A percentile compares a stretch with the other conserved stretches of the same genome.
phyloP scores from a whole-genome alignment of 202 grass and related monocot genomes.

The Schoenoplectus triqueter region DNA sequence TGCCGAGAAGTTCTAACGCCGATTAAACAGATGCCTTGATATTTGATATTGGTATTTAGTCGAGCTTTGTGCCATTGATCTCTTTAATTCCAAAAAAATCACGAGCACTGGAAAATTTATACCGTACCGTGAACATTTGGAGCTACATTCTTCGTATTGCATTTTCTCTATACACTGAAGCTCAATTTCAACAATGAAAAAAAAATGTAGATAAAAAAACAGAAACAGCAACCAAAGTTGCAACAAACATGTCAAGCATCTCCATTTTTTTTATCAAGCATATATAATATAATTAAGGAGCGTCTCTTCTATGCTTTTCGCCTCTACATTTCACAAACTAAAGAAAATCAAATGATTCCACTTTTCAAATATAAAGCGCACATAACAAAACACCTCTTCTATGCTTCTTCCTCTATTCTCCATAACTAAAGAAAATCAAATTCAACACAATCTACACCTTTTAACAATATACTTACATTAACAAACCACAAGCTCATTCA shows the following conservation, averaged over 20 bases:
- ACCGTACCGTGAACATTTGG: neutral
- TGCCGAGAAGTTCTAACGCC: no score
- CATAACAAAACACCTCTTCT: conserved; percentile 18
- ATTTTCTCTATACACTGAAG: neutral
- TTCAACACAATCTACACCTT: conserved; percentile 20
- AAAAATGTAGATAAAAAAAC: neutral
- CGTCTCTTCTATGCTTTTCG: neutral
- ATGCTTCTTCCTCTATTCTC: conserved; percentile 1
- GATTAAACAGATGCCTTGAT: no score
- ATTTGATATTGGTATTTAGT: no score
- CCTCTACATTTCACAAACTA: conserved; percentile 22
- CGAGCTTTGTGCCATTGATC: no score
- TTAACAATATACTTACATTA: conserved; percentile 35
- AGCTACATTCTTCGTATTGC: neutral
- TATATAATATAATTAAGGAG: no score
- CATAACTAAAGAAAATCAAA: conserved; percentile 4
- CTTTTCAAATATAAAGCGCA: neutral
- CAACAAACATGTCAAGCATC: neutral
- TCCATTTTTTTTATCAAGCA: neutral
- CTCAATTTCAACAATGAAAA: neutral
- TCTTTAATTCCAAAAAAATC: no score
- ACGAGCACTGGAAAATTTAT: neutral
- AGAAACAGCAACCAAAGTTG: neutral
- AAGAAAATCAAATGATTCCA: conserved; percentile 3
- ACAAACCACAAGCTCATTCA: neutral